Base-by-base conservation (phyloP, 1,284 basidiomycete species). In the Ceratobasidium sp. region DNA sequence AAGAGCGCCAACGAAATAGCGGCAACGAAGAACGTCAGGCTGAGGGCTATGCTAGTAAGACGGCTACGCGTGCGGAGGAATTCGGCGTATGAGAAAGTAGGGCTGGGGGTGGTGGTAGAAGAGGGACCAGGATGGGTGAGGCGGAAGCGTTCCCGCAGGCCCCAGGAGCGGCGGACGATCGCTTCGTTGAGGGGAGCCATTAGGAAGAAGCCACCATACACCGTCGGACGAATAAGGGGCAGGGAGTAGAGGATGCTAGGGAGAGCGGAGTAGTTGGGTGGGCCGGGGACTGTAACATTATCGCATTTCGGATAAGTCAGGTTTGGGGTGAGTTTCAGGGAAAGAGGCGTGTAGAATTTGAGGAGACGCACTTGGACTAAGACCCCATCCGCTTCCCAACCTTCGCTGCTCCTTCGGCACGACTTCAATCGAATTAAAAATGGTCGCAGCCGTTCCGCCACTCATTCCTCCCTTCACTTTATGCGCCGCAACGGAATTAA, bases 161-260 rank as follows among this genome's bases (percentile, higher is more conserved):
- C 93, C 85, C 90, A 93, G 27, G 93, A 90, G 72, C 95, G 89
- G 77, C 94, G 90, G 47, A 96, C 92, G 41, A 95, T 82, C 22
- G 89, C 83, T 44, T 86, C 84, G 80, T 97, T 94, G 59, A 86
- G 79, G 1, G 84, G 76, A 15, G 84, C 82, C 89, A 96, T 93
- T 54, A 90, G 79, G 81, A 87, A 93, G 76, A 88, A 84, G 0
- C 84, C 84, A 36, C 93, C 94, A 74, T 85, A 84, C 17, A 87
- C 79, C 0, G 79, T 44, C 82, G 85, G 69, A 81, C 83, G 57
- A 85, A 86, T 75, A 87, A 81, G 31, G 84, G 83, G 76, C 88
- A 85, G 75, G 2, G 83, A 83, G 79, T 90, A 89, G 5, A 89
- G 78, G 8, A 88, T 81, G 29, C 79, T 83, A 3, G 80, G 82